phyloP scores from a whole-genome alignment of 495 filamentous ascomycete species.

The Penicillium fimorum region DNA sequence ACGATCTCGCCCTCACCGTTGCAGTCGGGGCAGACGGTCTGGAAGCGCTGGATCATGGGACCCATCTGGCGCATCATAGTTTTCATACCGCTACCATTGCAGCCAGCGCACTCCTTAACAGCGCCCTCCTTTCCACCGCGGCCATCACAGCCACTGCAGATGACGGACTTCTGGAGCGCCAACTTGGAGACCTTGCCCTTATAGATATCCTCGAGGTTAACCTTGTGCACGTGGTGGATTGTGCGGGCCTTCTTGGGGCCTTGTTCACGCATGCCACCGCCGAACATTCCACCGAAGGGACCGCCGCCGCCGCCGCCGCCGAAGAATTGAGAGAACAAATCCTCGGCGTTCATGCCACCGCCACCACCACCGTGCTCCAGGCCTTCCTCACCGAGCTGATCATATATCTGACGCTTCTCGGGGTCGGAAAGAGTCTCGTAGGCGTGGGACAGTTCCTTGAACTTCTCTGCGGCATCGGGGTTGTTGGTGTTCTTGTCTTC shows the following conservation, averaged over 20 bases:
- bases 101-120: constrained; percentile 85
- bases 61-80: constrained; percentile 99
- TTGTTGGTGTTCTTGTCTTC: constrained; percentile 95
- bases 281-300: constrained; percentile 77
- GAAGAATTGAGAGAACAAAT: constrained; percentile 98
- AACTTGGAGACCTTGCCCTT: constrained; percentile 96
- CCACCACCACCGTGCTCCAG: constrained; percentile 81
- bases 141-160: constrained; percentile 92
- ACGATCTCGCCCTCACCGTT: constrained; percentile 96
- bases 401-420: constrained; percentile 88
- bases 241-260: constrained; percentile 93
- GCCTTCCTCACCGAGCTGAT: constrained; percentile 96
- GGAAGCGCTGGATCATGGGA: constrained; percentile 99
- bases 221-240: constrained; percentile 97
- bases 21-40: constrained; percentile 98
- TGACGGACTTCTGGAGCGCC: constrained; percentile 93
- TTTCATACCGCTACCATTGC: constrained; percentile 95
- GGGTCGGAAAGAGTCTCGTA: constrained; percentile 92
- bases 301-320: constrained; percentile 77
- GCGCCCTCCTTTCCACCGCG: constrained; percentile 97
- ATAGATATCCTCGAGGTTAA: constrained; percentile 97
- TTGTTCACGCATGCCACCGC: constrained; percentile 75
- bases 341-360: constrained; percentile 92
- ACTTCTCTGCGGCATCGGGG: constrained; percentile 91
- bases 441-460: constrained; percentile 94